Conservation (phyloP, 1,139 yeast genomes). For the Saccharomyces pastorianus region DNA sequence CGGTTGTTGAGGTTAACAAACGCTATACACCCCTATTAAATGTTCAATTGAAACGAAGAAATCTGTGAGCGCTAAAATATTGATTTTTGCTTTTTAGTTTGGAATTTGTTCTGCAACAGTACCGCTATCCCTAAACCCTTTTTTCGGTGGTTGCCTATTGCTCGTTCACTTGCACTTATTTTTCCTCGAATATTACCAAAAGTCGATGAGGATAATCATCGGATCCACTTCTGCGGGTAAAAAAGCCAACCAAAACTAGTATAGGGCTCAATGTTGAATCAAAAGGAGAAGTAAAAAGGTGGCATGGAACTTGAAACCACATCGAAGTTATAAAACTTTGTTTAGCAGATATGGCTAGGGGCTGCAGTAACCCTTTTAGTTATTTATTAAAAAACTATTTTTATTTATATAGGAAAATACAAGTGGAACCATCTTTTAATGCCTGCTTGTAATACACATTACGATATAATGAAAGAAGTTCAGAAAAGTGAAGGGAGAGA, state of each 20-base stretch:
- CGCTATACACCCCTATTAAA: conserved; percentile 3
- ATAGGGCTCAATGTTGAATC: background rate
- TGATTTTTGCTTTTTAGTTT: background rate
- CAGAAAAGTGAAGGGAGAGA: background rate
- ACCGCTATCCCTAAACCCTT: background rate
- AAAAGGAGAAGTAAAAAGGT: background rate
- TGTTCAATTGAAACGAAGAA: background rate
- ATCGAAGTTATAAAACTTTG: background rate
- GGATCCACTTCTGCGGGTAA: background rate
- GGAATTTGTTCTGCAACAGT: background rate
- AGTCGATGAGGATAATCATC: background rate
- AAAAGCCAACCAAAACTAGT: background rate
- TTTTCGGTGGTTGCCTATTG: background rate
- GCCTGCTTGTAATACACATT: background rate
- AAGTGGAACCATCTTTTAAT: background rate
- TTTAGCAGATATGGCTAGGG: background rate
- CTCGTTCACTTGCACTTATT: background rate
- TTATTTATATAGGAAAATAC: background rate
- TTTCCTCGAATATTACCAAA: background rate
- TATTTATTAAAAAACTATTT: background rate
- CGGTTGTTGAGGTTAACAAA: background rate
- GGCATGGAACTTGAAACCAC: no score
- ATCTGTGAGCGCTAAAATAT: conserved; percentile 3
- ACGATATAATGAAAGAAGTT: background rate
- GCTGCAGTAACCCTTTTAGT: background rate